phyloP scores from a whole-genome alignment of 352 stramenopile species.

The Phytophthora palmivora region DNA sequence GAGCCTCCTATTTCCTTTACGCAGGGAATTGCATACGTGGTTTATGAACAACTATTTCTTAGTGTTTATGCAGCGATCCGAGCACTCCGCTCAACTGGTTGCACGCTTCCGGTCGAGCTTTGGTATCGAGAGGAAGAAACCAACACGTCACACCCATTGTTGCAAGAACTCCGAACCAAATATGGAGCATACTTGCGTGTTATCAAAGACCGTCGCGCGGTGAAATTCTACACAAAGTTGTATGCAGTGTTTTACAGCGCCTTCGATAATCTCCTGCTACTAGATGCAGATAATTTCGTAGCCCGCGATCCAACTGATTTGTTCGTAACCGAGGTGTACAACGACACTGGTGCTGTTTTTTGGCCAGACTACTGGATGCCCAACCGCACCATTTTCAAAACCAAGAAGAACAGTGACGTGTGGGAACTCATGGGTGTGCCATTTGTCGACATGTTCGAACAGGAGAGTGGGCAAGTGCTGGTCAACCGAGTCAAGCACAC shows the following conservation, averaged over 20 bases:
- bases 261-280: conserved; percentile 73
- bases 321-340: conserved; percentile 58
- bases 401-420: conserved; percentile 61
- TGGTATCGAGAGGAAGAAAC: conserved; percentile 67
- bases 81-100: conserved; percentile 50
- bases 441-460: conserved; percentile 76
- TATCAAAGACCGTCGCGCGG: conserved; percentile 57
- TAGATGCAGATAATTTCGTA: conserved; percentile 81
- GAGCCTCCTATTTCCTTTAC: conserved; percentile 24
- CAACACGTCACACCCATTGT: conserved; percentile 53
- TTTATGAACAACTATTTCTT: conserved; percentile 60
- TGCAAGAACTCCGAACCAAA: conserved; percentile 47
- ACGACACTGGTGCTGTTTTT: conserved; percentile 67
- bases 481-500: conserved; percentile 59
- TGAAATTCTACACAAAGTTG: conserved; percentile 75
- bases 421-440: conserved; percentile 74
- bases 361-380: conserved; percentile 85
- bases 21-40: conserved; percentile 58
- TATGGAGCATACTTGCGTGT: conserved; percentile 69
- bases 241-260: conserved; percentile 78
- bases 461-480: conserved; percentile 80
- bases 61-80: conserved; percentile 63
- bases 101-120: conserved; percentile 69
- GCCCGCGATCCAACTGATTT: conserved; percentile 69
- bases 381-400: conserved; percentile 77